Percentiles rank a stretch among this genome's conserved stretches.
These are phyloP conservation scores for Alternaria brassicae DNA, from an alignment of 2,329 filamentous ascomycete genomes.

Conservation along the genomic window DNA sequence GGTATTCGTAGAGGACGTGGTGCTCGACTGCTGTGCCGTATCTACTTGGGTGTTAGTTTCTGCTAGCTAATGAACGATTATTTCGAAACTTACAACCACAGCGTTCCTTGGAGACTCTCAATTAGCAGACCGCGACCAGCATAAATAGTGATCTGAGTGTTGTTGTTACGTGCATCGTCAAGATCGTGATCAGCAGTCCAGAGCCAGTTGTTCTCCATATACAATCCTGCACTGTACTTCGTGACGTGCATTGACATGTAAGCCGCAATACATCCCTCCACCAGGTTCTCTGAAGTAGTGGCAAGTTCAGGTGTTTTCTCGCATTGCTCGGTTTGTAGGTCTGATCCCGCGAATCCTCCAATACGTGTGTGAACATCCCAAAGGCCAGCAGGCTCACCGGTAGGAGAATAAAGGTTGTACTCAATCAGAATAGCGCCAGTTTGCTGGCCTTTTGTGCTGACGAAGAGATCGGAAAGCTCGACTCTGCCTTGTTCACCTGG, in stretches of 20 bases:
- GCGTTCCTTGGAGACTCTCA: slow-evolving; percentile 58
- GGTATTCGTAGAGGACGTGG: slow-evolving; percentile 76
- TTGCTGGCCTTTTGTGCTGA: slow-evolving; percentile 71
- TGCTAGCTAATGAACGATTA: slow-evolving; percentile 55
- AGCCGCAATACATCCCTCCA: slow-evolving; percentile 72
- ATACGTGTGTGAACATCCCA: slow-evolving; percentile 90
- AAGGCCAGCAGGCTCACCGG: slow-evolving; percentile 71
- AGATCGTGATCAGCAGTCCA: slow-evolving; percentile 88
- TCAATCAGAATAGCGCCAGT: slow-evolving; percentile 74
- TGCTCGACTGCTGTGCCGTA: slow-evolving; percentile 75
- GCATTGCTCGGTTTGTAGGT: slow-evolving; percentile 79
- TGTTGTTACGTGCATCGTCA: slow-evolving; percentile 70
- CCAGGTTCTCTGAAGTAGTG: slow-evolving; percentile 58
- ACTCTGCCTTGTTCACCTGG: slow-evolving; percentile 69
- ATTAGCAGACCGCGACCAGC: slow-evolving; percentile 83
- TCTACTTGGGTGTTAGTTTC: slow-evolving; percentile 17
- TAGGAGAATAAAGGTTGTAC: slow-evolving; percentile 68
- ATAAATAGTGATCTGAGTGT: slow-evolving; percentile 77
- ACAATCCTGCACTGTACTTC: slow-evolving; percentile 63
- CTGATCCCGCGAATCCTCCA: slow-evolving; percentile 78
- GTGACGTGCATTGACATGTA: slow-evolving; percentile 65
- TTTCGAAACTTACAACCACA: slow-evolving; percentile 62
- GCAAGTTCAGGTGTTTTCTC: slow-evolving; percentile 72
- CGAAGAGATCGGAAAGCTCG: slow-evolving; percentile 75
- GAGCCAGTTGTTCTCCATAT: slow-evolving; percentile 90